Conservation (phyloP, 768 basidiomycete genomes). For the Multifurca ochricompacta region DNA sequence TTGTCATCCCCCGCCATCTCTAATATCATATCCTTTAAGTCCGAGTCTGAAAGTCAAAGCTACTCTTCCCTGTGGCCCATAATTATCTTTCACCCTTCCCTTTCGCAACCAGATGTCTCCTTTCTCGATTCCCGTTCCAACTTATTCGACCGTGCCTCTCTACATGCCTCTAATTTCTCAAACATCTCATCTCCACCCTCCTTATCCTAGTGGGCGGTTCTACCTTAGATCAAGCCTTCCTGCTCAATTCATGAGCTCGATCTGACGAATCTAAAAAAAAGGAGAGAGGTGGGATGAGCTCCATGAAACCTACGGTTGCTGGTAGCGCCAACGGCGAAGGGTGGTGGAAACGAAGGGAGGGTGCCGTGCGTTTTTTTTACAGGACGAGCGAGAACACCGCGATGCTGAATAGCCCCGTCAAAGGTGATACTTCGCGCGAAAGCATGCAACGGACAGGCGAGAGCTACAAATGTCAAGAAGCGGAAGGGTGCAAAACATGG, state of each 20-base stretch:
- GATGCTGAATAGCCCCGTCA: background rate
- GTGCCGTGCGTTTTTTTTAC: conserved; percentile 53
- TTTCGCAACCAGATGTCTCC: conserved; percentile 25
- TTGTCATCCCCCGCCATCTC: too few relatives aligned
- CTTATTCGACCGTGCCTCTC: conserved; percentile 37
- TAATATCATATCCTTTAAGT: too few relatives aligned
- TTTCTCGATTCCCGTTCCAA: conserved; percentile 40
- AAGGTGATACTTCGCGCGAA: conserved; percentile 78
- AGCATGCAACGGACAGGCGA: conserved; percentile 49
- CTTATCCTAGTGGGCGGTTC: conserved; percentile 28
- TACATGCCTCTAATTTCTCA: conserved; percentile 43
- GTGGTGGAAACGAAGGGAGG: conserved; percentile 61
- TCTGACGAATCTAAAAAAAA: too few relatives aligned
- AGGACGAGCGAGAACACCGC: background rate
- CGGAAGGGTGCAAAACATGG: conserved; percentile 36
- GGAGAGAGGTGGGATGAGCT: conserved; percentile 67
- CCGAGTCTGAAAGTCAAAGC: conserved; percentile 19
- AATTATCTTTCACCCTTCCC: conserved; percentile 36
- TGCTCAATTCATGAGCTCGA: conserved; percentile 52
- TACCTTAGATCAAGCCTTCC: conserved; percentile 1
- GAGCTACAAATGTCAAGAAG: conserved; percentile 39
- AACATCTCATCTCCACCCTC: conserved; percentile 50
- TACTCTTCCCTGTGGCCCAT: conserved; percentile 32
- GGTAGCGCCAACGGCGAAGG: conserved; percentile 51
- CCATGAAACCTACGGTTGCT: conserved; percentile 90